A percentile compares a stretch with the other conserved stretches of the same genome.
Conservation (phyloP, 1,284 basidiomycete genomes). For the Butyriboletus appendiculatus region DNA sequence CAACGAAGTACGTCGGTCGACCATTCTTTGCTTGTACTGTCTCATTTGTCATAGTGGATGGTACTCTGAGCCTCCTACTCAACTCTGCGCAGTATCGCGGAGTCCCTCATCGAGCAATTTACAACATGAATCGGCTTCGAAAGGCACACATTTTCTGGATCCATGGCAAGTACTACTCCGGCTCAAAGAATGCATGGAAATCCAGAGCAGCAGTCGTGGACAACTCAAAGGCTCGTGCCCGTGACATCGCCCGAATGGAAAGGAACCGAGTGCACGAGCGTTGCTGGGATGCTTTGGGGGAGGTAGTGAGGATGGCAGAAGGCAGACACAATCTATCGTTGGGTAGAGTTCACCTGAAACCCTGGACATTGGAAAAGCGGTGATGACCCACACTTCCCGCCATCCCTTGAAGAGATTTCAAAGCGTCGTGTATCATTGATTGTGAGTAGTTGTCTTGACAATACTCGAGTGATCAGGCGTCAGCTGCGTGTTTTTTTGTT, state of each 20-base stretch:
- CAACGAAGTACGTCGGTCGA: conserved; percentile 38
- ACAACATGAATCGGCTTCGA: conserved; percentile 48
- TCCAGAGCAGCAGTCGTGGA: conserved; percentile 38
- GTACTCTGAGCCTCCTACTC: conserved; percentile 54
- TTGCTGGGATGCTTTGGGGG: conserved; percentile 36
- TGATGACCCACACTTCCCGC: neutral
- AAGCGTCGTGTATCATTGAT: neutral
- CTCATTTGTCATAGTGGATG: conserved; percentile 48
- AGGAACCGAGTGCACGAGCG: conserved; percentile 24
- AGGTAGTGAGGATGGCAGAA: conserved; percentile 35
- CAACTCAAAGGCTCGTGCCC: conserved; percentile 14
- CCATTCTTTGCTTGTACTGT: neutral
- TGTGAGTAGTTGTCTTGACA: conserved; percentile 12
- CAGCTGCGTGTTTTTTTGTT: conserved; percentile 1
- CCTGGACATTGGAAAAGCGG: conserved; percentile 23
- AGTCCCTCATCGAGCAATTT: conserved; percentile 56
- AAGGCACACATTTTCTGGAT: conserved; percentile 31
- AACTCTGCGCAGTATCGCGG: conserved; percentile 59
- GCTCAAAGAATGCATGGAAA: conserved; percentile 44
- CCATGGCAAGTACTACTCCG: conserved; percentile 16
- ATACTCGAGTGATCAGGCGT: neutral
- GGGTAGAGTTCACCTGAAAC: conserved; percentile 31
- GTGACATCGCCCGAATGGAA: conserved; percentile 17
- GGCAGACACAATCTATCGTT: conserved; percentile 32
- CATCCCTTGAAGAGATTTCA: neutral